These are phyloP conservation scores for Dillenia suffruticosa DNA, from an alignment of 164 flowering plant species.

Conservation along the genomic window DNA sequence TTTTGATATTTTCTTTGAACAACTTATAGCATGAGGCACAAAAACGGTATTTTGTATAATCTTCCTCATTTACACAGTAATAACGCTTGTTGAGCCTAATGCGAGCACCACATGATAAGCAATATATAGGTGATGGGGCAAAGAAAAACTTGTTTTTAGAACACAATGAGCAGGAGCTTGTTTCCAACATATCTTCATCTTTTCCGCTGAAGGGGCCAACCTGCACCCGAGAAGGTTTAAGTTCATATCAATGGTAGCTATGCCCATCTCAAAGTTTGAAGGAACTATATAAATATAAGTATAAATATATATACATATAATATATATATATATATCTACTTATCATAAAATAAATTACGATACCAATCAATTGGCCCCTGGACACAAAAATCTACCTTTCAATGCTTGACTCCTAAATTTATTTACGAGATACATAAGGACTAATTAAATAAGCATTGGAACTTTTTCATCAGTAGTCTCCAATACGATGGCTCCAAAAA, in stretches of 20 bases:
- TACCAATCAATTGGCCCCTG: no score
- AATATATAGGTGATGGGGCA: conserved; percentile 16
- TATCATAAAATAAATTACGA: no score
- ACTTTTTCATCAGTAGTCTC: no score
- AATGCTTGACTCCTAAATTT: no score
- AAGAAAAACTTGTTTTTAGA: conserved; percentile 12
- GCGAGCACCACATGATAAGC: conserved; percentile 11
- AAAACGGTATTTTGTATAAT: not conserved
- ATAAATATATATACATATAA: no score
- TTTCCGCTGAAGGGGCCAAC: conserved; percentile 4
- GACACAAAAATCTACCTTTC: no score
- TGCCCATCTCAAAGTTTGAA: not conserved
- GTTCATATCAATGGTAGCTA: not conserved
- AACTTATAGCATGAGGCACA: conserved; percentile 17
- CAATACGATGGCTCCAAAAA: no score
- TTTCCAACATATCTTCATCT: not conserved
- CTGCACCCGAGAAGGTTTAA: not conserved
- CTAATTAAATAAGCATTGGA: no score
- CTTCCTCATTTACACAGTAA: not conserved
- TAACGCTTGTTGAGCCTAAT: conserved; percentile 15
- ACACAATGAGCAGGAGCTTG: conserved; percentile 16
- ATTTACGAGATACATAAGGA: no score
- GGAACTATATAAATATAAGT: not conserved
- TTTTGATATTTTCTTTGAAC: conserved; percentile 3
- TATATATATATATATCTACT: no score